Evolutionary conservation across 306 rosid species (phyloP), one percentile per base, ranked within the genome.

Genomic region (Potentilla sterilis): DNA sequence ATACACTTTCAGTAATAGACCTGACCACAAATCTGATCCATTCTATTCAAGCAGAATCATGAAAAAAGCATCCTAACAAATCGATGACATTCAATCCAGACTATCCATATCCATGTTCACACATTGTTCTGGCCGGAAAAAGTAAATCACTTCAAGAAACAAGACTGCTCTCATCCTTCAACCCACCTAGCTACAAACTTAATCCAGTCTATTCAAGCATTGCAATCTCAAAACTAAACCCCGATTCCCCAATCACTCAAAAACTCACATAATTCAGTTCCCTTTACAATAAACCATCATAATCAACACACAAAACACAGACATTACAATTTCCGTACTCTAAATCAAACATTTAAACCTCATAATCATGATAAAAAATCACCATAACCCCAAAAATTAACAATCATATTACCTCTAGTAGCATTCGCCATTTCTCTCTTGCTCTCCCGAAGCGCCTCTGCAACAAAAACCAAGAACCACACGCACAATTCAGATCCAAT

Each of bases 361-460:
- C 5, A 37, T 0, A 28, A 64, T 64, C 19, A 64, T 64, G 44
- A 63, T 63, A 6, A 37, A 37, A 21, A 5, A 38, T 28, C 21
- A 19, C 46, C 61, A 28, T 15, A 21, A 24, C 28, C 55, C 18
- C 43, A 11, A 16, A 63, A 76, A 66, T 11, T 24, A 34, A 47
- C 18, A 34, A 5, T 41, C 38, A 8, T 12, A 72, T 37, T 79
- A 92, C 99, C 99, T 89, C 98, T 85, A 35, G 97, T 84, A 69
- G 99, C 97, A 70, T 78, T 77, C 6, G 91, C 2, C 99, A 92
- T 90, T 84, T 96, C 97, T 42, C 97, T 88, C 86, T 90, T 96
- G 81, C 98, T 92, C 90, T 87, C 96, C 76, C 99, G 84, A 72
- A 96, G 96, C 78, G 97, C 93, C 91, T 96, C 99, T 96, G 98